A percentile compares a stretch with the other conserved stretches of the same genome.
Conservation (phyloP, 805 yeast species). For the Schwanniomyces polymorphus region DNA sequence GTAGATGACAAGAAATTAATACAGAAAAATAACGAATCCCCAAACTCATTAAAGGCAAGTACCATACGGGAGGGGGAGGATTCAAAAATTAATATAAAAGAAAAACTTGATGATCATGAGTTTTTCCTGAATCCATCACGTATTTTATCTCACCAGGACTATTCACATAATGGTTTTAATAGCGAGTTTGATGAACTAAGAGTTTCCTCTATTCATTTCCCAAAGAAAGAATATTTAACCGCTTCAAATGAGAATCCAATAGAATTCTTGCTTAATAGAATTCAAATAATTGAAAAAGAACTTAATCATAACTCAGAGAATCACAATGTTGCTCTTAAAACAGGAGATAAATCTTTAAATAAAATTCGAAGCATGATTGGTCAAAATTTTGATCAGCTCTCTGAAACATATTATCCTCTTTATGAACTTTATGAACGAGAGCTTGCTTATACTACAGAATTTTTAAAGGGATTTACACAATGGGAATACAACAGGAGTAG, state of each 20-base stretch:
- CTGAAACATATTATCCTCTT: slow-evolving; percentile 44
- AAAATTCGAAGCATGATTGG: slow-evolving; percentile 26
- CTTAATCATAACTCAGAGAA: slow-evolving; percentile 17
- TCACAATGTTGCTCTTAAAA: slow-evolving; percentile 25
- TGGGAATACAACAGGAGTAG: slow-evolving; percentile 42
- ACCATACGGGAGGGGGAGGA: slow-evolving; percentile 1
- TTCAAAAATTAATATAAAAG: neutral
- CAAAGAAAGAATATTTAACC: neutral
- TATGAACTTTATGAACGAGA: slow-evolving; percentile 47
- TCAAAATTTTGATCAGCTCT: slow-evolving; percentile 33
- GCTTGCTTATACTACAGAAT: slow-evolving; percentile 20
- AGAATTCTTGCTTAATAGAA: slow-evolving; percentile 11
- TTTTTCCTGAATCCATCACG: slow-evolving; percentile 19
- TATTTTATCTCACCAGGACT: slow-evolving; percentile 3
- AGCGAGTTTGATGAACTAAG: neutral
- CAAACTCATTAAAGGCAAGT: neutral
- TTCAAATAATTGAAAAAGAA: slow-evolving; percentile 14
- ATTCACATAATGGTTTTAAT: neutral
- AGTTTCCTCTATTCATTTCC: neutral
- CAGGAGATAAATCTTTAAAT: slow-evolving; percentile 34
- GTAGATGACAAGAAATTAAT: neutral
- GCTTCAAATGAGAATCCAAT: slow-evolving; percentile 8
- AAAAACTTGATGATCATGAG: slow-evolving; percentile 13
- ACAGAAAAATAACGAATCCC: neutral
- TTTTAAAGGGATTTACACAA: slow-evolving; percentile 27